Percentiles rank a stretch among this genome's conserved stretches.
Evolutionary conservation across 768 basidiomycete species (phyloP).

Genomic region (Russula olivacea): DNA sequence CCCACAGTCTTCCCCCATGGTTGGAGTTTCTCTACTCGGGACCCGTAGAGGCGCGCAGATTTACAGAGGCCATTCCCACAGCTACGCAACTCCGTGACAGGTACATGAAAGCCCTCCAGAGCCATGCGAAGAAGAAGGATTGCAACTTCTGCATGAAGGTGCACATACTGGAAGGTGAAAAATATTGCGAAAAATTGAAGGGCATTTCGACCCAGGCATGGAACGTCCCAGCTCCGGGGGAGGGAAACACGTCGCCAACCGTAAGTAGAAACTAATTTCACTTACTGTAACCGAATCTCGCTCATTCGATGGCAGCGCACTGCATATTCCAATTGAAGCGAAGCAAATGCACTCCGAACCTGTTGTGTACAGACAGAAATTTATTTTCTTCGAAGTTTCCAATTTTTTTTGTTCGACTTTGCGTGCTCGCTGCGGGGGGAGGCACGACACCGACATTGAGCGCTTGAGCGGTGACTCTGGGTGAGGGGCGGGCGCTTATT

Average conservation of each 20-base stretch:
- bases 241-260: too few relatives aligned
- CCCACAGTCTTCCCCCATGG: background rate
- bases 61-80: background rate
- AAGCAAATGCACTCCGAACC: background rate
- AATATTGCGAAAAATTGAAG: background rate
- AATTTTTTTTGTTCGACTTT: background rate
- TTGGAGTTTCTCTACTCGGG: background rate
- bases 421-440: background rate
- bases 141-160: slow-evolving; percentile 5
- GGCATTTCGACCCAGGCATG: background rate
- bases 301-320: too few relatives aligned
- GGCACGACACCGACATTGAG: too few relatives aligned
- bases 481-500: too few relatives aligned
- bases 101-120: background rate
- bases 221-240: background rate
- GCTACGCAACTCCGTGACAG: background rate
- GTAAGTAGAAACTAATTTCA: too few relatives aligned
- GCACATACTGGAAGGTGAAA: slow-evolving; percentile 6
- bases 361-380: background rate
- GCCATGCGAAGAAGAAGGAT: background rate
- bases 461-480: too few relatives aligned
- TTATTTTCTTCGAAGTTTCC: background rate
- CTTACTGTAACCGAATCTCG: too few relatives aligned
- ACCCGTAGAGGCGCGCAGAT: background rate
- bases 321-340: too few relatives aligned